Evolutionary conservation across 129 eudicot genomes (phyloP).

Genomic region (Flaveria ramosissima): DNA sequence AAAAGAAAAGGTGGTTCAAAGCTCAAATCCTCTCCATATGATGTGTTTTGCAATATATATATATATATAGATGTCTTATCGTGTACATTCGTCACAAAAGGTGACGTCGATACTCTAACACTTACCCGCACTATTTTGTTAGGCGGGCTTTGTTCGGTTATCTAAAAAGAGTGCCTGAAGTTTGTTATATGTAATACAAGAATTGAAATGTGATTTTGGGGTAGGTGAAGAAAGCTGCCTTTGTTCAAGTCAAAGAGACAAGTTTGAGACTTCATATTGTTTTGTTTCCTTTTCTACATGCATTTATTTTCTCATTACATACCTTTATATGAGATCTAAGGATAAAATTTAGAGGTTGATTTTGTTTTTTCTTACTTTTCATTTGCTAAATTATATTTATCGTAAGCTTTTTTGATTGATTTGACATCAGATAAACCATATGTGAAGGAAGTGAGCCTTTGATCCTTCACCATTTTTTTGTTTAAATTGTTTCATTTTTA

Average conservation of each 20-base stretch:
- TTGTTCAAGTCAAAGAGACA: neutral
- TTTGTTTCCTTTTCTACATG: neutral
- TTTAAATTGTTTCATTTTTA: too few relatives aligned
- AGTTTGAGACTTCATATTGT: neutral
- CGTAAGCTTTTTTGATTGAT: too few relatives aligned
- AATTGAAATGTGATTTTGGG: neutral
- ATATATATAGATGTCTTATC: neutral
- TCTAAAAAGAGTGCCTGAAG: neutral
- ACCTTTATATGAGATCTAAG: neutral
- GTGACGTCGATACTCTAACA: neutral
- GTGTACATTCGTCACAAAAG: neutral
- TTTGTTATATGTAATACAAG: neutral
- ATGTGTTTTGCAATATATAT: neutral
- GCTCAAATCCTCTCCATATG: neutral
- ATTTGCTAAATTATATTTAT: too few relatives aligned
- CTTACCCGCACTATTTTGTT: neutral
- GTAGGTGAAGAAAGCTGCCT: neutral
- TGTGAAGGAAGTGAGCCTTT: neutral
- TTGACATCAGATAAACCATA: neutral
- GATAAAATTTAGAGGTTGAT: neutral
- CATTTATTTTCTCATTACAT: neutral
- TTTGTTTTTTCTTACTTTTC: too few relatives aligned
- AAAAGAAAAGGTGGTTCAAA: constrained; percentile 2
- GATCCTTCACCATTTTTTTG: too few relatives aligned
- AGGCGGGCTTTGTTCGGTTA: neutral